Base-by-base conservation (phyloP, 2,329 filamentous ascomycete genomes). In the Nemania bipapillata region DNA sequence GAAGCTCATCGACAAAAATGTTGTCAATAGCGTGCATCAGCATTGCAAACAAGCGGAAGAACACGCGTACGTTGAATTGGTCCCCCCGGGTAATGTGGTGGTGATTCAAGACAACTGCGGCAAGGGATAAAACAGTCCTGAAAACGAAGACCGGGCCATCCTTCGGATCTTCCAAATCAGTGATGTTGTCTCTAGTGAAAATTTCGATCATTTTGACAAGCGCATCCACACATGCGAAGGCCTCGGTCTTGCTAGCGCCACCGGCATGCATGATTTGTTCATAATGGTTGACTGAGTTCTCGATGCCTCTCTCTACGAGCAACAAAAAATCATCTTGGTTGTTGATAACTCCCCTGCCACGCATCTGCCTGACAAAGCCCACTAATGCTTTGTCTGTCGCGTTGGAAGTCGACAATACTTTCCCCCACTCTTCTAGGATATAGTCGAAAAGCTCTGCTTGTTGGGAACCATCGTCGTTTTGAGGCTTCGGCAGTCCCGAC, bases 391-490 rank as follows among this genome's bases (percentile, higher is more conserved):
- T 92, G 70, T 93, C 91, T 3, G 91, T 90, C 3, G 91, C 89
- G 73, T 90, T 89, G n/a, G 89, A 87, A 74, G 93, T 92, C 79
- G 91, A 91, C 81, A 87, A 91, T 7, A 97, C 86, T 68, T 91
- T 90, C 30, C 95, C 88, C 96, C 96, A 99, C 81, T 99, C 96
- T 50, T 95, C 94, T 76, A 99, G 97, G 22, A 97, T 87, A 77
- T 99, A 98, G 74, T 96, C 93, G 81, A 97, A 89, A 79, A 97
- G 93, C 70, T 97, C 93, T 70, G 90, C 89, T 73, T 90, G 90
- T 35, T 87, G 84, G 45, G 82, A 79, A 17, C 84, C 81, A 57
- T 88, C 86, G 65, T 90, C 87, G 24, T 86, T 78, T 69, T 78
- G 70, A 7, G 81, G 78, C 42, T 81, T 80, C 2, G 80, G 73